These are phyloP conservation scores for Neodidymelliopsis sp. DNA, from an alignment of 2,329 filamentous ascomycete species.

Conservation along the genomic window DNA sequence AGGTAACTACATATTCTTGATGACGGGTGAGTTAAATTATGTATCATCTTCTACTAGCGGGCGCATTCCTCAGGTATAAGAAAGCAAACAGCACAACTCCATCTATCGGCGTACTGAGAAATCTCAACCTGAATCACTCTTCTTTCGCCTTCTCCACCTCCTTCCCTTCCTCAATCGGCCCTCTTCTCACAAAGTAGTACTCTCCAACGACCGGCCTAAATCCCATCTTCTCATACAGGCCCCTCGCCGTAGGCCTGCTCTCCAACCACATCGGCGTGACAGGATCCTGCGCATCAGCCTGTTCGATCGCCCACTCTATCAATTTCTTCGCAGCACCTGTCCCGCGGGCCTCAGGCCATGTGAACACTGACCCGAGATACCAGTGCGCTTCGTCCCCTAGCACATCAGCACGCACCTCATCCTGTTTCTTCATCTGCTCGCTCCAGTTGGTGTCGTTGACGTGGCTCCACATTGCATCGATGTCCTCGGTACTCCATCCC, in stretches of 20 bases:
- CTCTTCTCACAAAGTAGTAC: background rate
- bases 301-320: constrained; percentile 40
- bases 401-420: constrained; percentile 24
- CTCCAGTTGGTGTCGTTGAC: constrained; percentile 31
- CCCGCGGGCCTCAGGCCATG: constrained; percentile 41
- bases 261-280: constrained; percentile 42
- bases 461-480: constrained; percentile 37
- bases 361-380: constrained; percentile 41
- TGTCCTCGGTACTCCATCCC: constrained; percentile 33
- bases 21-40: too few species aligned
- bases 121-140: too few species aligned
- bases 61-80: too few species aligned
- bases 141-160: constrained; percentile 11
- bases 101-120: too few species aligned
- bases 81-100: too few species aligned
- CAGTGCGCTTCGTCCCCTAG: constrained; percentile 38
- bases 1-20: too few species aligned
- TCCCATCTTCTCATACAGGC: constrained; percentile 41
- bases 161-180: constrained; percentile 1
- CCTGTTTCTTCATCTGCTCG: constrained; percentile 22
- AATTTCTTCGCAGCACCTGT: constrained; percentile 37
- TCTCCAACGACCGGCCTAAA: constrained; percentile 31
- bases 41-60: too few species aligned
- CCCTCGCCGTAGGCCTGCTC: constrained; percentile 30
- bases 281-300: constrained; percentile 37